Evolutionary conservation across 2,329 filamentous ascomycete genomes (phyloP), one percentile per base, ranked within the genome.

Genomic region (Clathrospora elynae): DNA sequence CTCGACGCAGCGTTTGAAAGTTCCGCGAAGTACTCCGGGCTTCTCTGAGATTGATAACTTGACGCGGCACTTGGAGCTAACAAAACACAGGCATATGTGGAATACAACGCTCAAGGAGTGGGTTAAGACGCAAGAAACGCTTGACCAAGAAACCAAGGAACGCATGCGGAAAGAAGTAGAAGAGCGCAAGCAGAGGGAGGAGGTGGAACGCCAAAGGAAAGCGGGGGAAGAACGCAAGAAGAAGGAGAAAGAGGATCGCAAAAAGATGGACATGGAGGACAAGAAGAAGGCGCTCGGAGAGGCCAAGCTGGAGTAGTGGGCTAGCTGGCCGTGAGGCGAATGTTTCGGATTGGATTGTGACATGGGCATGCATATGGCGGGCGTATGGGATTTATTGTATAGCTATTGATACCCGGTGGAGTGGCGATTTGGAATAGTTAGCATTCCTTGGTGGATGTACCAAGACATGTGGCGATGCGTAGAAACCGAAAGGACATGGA

Each of bases 21-120:
- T n/a, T n/a, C n/a, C n/a, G n/a, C n/a, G n/a, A n/a, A n/a, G n/a
- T n/a, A n/a, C n/a, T n/a, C n/a, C n/a, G n/a, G n/a, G n/a, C n/a
- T n/a, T n/a, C n/a, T n/a, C n/a, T n/a, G n/a, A n/a, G n/a, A n/a
- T n/a, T n/a, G n/a, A n/a, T n/a, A n/a, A n/a, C n/a, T n/a, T n/a
- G n/a, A n/a, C n/a, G n/a, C n/a, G n/a, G n/a, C n/a, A n/a, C n/a
- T 19, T 4, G 3, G 4, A 34, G 26, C 46, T 58, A 30, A 59
- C 32, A 19, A 20, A 4, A 19, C 12, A 14, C 43, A 86, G 84
- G 14, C 84, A 87, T 62, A 70, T 66, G 22, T 87, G 84, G 83
- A 70, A 80, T 30, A 70, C 78, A 3, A 73, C 79, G 16, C 65
- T 73, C 30, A 83, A 81, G 59, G 75, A 82, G 54, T 87, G 84